Evolutionary conservation across 2,329 filamentous ascomycete genomes (phyloP), one percentile per base, ranked within the genome.

Genomic region (Penicillium hordei): DNA sequence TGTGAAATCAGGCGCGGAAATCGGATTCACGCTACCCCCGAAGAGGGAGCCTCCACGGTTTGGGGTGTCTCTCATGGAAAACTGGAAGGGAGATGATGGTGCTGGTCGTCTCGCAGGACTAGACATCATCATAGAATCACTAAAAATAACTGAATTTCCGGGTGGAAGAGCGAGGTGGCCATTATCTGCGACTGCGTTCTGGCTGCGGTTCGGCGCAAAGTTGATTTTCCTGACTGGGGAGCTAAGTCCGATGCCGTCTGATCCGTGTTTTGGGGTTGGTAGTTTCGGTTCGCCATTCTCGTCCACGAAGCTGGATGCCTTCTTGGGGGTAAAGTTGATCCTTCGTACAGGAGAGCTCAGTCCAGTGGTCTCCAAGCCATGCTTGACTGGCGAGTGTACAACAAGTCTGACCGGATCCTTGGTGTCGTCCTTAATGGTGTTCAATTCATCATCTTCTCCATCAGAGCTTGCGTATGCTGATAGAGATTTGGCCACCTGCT

Each of bases 31-130:
- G 8, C 65, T 61, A 13, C 69, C 64, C 12, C 55, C 54, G 48
- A 70, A 60, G 8, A 70, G 59, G 5, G 74, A 59, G 5, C 67
- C 72, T 23, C 72, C 70, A 31, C 39, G 53, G 17, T 70, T 76
- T 1, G 77, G 76, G 1, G 76, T 77, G 44, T 76, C 72, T 59
- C 73, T 75, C 48, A 80, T 60, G 3, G 68, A 71, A 55, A 76
- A 75, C 57, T 78, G 75, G 65, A 74, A 76, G 10, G 79, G 76
- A 10, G 78, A 80, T 12, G 55, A 57, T 27, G 42, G 62, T 5
- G 77, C 76, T n/a, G 75, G 73, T 43, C 78, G 70, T 54, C 75
- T 73, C 12, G 79, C 76, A 25, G 79, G 79, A 58, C 77, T 81
- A 34, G 74, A 72, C 67, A 78, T 72, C 39, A 76, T 69, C 6